Evolutionary conservation across 768 basidiomycete species (phyloP).

Genomic region (Sporobolomyces roseus): DNA sequence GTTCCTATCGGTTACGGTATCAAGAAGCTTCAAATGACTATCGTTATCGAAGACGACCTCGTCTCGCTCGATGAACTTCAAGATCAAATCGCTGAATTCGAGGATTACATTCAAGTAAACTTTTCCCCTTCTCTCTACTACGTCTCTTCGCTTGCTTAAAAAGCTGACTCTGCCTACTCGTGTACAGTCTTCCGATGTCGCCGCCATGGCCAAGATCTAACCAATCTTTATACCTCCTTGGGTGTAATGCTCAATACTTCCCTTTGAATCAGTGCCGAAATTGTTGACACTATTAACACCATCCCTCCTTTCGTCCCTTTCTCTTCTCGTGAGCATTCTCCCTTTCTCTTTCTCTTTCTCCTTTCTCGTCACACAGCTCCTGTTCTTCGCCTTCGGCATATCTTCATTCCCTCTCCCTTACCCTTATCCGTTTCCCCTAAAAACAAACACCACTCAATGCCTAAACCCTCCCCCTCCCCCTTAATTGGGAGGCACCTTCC

Average conservation of each 20-base stretch:
- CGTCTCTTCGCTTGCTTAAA: too few relatives aligned
- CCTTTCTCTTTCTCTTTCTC: background rate
- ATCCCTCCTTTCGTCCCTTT: background rate
- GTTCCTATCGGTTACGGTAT: slow-evolving; percentile 91
- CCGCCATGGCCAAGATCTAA: slow-evolving; percentile 42
- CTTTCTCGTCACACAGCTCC: background rate
- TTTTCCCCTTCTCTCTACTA: background rate
- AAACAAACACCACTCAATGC: slow-evolving; percentile 34
- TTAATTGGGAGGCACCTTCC: slow-evolving; percentile 13
- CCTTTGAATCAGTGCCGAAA: slow-evolving; percentile 5
- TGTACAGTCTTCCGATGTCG: slow-evolving; percentile 35
- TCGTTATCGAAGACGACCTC: slow-evolving; percentile 82
- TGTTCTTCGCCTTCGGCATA: background rate
- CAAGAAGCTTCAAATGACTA: slow-evolving; percentile 76
- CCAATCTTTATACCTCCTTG: too few relatives aligned
- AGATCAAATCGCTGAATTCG: slow-evolving; percentile 70
- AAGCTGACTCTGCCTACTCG: too few relatives aligned
- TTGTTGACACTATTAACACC: background rate
- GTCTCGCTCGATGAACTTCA: slow-evolving; percentile 89
- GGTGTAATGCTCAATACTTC: background rate
- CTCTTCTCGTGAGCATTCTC: background rate
- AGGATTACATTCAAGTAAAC: slow-evolving; percentile 47
- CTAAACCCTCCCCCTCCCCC: slow-evolving; percentile 30
- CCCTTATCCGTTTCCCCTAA: slow-evolving; percentile 2
- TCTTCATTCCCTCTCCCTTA: background rate